Base-by-base conservation (phyloP, 176 grass and related monocot genomes). In the Carex myosuroides region DNA sequence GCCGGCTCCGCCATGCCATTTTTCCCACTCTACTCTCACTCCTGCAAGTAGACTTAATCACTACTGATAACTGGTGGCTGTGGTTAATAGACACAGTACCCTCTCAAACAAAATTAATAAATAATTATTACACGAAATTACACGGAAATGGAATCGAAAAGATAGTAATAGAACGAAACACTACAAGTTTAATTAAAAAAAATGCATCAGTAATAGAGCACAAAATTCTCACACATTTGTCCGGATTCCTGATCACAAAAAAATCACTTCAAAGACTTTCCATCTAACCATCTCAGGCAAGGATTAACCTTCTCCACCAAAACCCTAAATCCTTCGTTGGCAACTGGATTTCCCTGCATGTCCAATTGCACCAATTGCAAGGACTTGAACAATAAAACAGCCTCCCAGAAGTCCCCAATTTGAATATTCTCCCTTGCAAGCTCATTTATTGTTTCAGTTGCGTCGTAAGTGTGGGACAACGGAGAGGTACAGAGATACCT, bases 401-500 rank as follows among this genome's bases (percentile, higher is more conserved):
- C 86, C 1, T 93, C 96, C 93, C 96, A 95, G 48, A 86, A 79
- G 64, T 92, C 89, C 30, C 81, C 85, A 21, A 92, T 65, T 0
- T 84, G 55, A 53, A 92, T 72, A 22, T 82, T 85, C 67, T 86
- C 83, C 68, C 82, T 77, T 83, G 59, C 29, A 62, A 81, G 88
- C 66, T 85, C 92, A 68, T 87, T 84, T 24, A 89, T 85, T 37
- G 61, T 82, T 90, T 85, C 91, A 56, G 87, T 86, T 39, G 69
- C 21, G 80, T 95, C 69, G 0, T 55, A 83, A 18, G 89, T 88
- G 84, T 98, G 89, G 20, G 92, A 95, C 64, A 98, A 93, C 13
- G 93, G 93, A 84, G 89, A 93, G 2, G 88, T 77, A 56, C 82
- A 93, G 30, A 98, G 87, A 80, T 95, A 98, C 65, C 92, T 89